Conservation (phyloP, 2,329 filamentous ascomycete species). For the Didymella sp. region DNA sequence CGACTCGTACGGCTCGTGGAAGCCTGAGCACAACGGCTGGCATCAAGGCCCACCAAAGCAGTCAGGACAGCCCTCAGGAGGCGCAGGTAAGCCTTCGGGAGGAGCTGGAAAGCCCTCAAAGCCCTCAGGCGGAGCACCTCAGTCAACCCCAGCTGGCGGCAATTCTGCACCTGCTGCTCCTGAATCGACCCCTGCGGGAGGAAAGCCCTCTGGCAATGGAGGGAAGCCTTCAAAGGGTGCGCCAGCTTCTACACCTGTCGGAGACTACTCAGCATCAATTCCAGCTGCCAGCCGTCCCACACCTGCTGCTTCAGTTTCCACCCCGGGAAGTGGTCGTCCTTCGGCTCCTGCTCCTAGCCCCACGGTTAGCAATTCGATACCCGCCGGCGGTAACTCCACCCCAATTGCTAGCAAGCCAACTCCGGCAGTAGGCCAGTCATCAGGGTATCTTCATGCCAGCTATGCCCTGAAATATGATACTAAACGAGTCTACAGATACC, state of each 20-base stretch:
- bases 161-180: background rate
- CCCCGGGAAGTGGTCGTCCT: background rate
- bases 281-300: background rate
- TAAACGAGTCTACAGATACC: background rate
- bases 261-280: background rate
- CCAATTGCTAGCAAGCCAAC: background rate
- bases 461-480: background rate
- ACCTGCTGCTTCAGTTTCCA: background rate
- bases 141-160: background rate
- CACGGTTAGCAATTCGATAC: background rate
- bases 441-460: background rate
- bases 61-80: background rate
- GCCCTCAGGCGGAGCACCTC: background rate
- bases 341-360: background rate
- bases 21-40: background rate
- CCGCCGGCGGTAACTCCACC: background rate
- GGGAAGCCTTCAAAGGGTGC: background rate
- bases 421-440: background rate
- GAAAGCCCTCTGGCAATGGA: background rate
- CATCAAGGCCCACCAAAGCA: background rate
- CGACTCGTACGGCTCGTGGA: background rate
- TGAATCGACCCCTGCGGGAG: background rate
- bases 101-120: background rate
- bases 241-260: background rate
- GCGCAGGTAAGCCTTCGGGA: background rate